phyloP scores from a whole-genome alignment of 768 basidiomycete species.

The Austroboletus festivus region DNA sequence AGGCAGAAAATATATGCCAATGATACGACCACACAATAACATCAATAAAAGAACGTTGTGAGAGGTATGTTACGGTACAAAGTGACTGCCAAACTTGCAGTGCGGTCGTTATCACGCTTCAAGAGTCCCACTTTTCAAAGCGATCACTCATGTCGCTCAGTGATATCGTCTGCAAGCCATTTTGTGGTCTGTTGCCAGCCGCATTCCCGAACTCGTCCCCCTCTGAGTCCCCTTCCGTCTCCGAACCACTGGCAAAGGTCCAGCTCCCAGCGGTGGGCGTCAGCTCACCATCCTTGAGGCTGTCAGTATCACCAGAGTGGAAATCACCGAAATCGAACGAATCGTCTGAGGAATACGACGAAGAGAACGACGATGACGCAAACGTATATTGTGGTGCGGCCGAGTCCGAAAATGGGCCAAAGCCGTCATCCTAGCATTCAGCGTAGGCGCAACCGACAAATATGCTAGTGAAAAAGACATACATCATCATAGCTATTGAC shows the following conservation, averaged over 20 bases:
- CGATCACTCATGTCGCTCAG: conserved; percentile 24
- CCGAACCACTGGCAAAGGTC: conserved; percentile 54
- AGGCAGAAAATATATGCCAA: conserved; percentile 12
- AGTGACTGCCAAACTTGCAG: background rate
- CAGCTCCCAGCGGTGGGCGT: conserved; percentile 70
- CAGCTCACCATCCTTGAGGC: conserved; percentile 39
- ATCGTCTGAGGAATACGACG: conserved; percentile 61
- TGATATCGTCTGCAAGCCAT: conserved; percentile 28
- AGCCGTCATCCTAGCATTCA: conserved; percentile 52
- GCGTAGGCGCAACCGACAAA: conserved; percentile 1
- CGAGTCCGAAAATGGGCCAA: conserved; percentile 78
- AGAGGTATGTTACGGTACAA: conserved; percentile 20
- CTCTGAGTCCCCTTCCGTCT: conserved; percentile 30
- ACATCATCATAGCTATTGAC: conserved; percentile 50
- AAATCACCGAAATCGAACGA: conserved; percentile 83
- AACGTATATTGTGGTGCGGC: conserved; percentile 54
- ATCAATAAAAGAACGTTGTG: background rate
- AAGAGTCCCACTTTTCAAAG: conserved; percentile 23
- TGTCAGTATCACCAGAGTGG: conserved; percentile 43
- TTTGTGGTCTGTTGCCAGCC: conserved; percentile 10
- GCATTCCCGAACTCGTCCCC: conserved; percentile 30
- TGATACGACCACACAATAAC: conserved; percentile 12
- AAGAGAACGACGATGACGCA: conserved; percentile 40
- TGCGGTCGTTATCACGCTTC: background rate
- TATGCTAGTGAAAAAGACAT: conserved; percentile 3